phyloP scores from a whole-genome alignment of 495 filamentous ascomycete genomes.

The Zalerion maritima region DNA sequence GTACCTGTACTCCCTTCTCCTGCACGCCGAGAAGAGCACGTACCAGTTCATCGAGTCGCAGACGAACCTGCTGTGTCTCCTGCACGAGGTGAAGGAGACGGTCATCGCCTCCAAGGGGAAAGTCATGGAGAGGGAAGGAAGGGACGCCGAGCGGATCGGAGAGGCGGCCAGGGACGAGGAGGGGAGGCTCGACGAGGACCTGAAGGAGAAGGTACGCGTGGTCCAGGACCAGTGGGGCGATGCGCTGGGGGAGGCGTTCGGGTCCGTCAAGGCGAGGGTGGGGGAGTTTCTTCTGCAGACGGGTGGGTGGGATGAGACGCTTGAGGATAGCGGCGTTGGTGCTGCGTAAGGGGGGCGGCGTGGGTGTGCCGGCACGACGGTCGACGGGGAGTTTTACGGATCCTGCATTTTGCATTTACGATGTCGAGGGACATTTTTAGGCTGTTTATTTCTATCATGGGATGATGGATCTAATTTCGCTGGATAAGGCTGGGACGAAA shows the following conservation, averaged over 20 bases:
- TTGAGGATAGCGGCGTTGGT: constrained; percentile 34
- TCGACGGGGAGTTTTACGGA: too few relatives aligned
- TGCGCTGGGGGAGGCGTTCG: constrained; percentile 35
- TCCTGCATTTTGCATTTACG: too few relatives aligned
- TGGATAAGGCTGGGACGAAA: too few relatives aligned
- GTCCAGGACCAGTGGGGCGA: constrained; percentile 75
- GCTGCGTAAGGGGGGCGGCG: constrained; percentile 22
- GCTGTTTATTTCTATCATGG: too few relatives aligned
- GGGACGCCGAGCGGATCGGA: constrained; percentile 46
- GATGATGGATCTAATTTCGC: too few relatives aligned
- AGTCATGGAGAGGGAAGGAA: constrained; percentile 33
- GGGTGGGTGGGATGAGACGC: constrained; percentile 60
- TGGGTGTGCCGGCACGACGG: too few relatives aligned
- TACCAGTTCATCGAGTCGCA: constrained; percentile 96
- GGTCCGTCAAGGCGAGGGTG: constrained; percentile 39
- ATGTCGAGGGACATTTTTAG: too few relatives aligned
- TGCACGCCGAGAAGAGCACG: constrained; percentile 75
- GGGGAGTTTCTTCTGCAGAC: constrained; percentile 49
- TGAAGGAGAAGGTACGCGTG: constrained; percentile 79
- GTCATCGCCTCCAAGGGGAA: constrained; percentile 47
- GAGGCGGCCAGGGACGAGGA: constrained; percentile 51
- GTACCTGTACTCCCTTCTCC: constrained; percentile 71
- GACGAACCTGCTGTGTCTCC: constrained; percentile 78
- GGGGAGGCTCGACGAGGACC: constrained; percentile 56
- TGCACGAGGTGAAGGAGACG: constrained; percentile 83